Evolutionary conservation across 2,329 filamentous ascomycete genomes (phyloP).

Genomic region (Ophioceras dolichostomum): DNA sequence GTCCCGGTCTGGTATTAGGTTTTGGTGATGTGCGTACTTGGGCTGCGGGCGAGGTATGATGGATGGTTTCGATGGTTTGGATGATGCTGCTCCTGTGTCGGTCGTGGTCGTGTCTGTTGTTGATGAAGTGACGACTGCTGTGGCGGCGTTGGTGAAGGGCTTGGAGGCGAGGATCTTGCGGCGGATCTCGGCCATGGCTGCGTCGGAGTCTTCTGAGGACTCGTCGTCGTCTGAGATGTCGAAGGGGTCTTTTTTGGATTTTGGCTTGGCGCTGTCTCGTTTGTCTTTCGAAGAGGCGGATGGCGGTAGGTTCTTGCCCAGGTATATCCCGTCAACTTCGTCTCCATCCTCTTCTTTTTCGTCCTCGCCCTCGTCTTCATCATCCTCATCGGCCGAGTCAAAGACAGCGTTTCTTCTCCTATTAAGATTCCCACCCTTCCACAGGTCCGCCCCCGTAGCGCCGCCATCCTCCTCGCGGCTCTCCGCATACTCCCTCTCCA

Average conservation of each 20-base stretch:
- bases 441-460: conserved; percentile 64
- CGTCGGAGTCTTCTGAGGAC: conserved; percentile 51
- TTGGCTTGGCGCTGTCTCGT: conserved; percentile 23
- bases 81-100: conserved; percentile 14
- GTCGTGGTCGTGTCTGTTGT: too few species aligned
- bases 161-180: conserved; percentile 85
- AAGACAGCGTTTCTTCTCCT: conserved; percentile 18
- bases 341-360: conserved; percentile 29
- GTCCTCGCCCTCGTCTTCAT: conserved; percentile 27
- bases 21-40: conserved; percentile 17
- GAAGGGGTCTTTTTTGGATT: conserved; percentile 53
- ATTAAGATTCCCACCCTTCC: conserved; percentile 87
- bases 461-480: conserved; percentile 55
- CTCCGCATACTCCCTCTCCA: conserved; percentile 81
- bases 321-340: conserved; percentile 44
- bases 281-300: conserved; percentile 4
- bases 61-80: conserved; percentile 27
- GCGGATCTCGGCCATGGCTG: conserved; percentile 82
- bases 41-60: conserved; percentile 44
- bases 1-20: conserved; percentile 48
- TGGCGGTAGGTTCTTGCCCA: conserved; percentile 38
- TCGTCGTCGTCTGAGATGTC: conserved; percentile 70
- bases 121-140: too few species aligned
- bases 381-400: conserved; percentile 24
- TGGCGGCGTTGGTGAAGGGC: conserved; percentile 58